These are phyloP conservation scores for Beta corolliflora DNA, from an alignment of 179 eudicot genomes.

Conservation along the genomic window DNA sequence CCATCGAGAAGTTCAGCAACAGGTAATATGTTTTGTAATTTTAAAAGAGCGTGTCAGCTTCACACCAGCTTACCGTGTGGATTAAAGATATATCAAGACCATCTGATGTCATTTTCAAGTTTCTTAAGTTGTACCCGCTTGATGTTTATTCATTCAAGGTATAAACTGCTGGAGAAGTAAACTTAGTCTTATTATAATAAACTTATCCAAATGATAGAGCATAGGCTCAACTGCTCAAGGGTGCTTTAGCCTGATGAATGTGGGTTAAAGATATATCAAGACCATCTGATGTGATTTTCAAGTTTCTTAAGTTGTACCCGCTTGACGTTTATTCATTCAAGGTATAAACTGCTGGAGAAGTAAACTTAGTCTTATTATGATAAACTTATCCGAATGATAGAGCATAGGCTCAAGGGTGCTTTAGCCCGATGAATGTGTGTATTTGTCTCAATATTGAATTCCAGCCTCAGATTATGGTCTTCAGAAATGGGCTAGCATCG, in stretches of 20 bases:
- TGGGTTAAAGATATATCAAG: background rate
- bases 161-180: background rate
- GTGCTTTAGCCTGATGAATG: background rate
- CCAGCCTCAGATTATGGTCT: background rate
- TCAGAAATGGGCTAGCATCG: background rate
- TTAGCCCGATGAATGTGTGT: background rate
- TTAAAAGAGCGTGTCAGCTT: background rate
- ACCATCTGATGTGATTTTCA: background rate
- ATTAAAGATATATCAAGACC: background rate
- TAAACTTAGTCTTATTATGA: background rate
- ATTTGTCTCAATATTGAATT: background rate
- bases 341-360: background rate
- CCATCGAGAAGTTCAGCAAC: constrained; percentile 85
- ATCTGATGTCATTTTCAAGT: background rate
- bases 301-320: background rate
- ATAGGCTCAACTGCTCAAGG: background rate
- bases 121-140: background rate
- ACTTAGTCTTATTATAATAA: background rate
- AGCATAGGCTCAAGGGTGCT: background rate
- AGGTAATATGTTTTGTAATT: constrained; percentile 42
- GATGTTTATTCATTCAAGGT: too few species aligned
- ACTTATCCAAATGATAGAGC: background rate
- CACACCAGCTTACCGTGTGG: background rate
- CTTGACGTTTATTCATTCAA: background rate
- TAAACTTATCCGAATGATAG: background rate